These are phyloP conservation scores for Mycena pura DNA, from an alignment of 768 basidiomycete genomes.

Conservation along the genomic window DNA sequence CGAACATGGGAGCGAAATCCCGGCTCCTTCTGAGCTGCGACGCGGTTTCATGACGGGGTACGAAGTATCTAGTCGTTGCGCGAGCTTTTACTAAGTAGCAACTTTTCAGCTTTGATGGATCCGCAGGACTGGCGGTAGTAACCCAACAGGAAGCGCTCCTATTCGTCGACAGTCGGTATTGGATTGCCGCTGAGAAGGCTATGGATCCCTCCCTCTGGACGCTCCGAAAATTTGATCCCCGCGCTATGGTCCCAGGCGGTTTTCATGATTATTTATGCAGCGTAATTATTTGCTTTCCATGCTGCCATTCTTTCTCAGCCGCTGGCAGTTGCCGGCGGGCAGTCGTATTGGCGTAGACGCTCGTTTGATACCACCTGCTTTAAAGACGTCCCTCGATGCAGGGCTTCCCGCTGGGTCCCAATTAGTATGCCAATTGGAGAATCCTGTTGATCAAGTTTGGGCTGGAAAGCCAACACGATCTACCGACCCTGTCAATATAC, in stretches of 20 bases:
- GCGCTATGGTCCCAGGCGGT: conserved; percentile 23
- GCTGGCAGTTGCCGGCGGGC: conserved; percentile 19
- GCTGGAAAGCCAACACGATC: conserved; percentile 57
- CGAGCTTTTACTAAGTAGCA: not conserved
- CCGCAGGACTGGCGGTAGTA: conserved; percentile 59
- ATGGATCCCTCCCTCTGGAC: conserved; percentile 42
- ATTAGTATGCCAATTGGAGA: conserved; percentile 60
- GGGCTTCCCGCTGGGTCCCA: conserved; percentile 48
- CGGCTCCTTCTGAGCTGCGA: conserved; percentile 58
- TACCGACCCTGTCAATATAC: conserved; percentile 53
- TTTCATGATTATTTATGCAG: conserved; percentile 27
- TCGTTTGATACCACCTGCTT: conserved; percentile 57
- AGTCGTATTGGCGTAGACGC: conserved; percentile 63
- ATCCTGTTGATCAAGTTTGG: conserved; percentile 62
- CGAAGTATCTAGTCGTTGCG: conserved; percentile 18
- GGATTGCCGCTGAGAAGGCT: conserved; percentile 59
- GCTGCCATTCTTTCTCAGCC: not conserved
- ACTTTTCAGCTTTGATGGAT: conserved; percentile 54
- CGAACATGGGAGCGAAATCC: conserved; percentile 64
- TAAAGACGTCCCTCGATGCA: conserved; percentile 46
- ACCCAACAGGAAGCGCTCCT: conserved; percentile 58
- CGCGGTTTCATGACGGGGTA: conserved; percentile 63
- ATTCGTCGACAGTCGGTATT: conserved; percentile 64
- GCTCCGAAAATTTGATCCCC: conserved; percentile 21
- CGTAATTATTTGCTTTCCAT: not conserved